Evolutionary conservation across 805 yeast genomes (phyloP), one percentile per base, ranked within the genome.

Genomic region (Candida dajiaensis): DNA sequence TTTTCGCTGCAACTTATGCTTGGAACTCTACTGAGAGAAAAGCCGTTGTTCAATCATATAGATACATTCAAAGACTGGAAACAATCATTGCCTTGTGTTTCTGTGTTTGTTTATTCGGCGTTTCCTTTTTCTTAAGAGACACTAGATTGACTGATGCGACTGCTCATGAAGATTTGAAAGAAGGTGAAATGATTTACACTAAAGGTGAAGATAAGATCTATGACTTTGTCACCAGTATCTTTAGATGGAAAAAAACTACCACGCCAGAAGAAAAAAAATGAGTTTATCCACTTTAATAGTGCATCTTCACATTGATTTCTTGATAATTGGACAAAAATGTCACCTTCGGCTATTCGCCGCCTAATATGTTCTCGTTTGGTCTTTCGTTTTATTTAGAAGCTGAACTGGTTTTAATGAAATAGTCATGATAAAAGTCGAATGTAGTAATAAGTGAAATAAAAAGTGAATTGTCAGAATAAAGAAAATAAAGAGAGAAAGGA

Each of bases 11-110:
- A 3, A 55, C 55, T 0, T 71, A 81, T 56, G 60, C 78, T 2
- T 80, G 86, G 85, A 89, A 81, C 2, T 69, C 86, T 1, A 77
- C 82, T 16, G 77, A 72, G 49, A 76, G 92, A 64, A 59, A 58
- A 3, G 82, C 77, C 3, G 70, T 81, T 43, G 83, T 81, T 3
- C 63, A 58, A 41, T 74, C 85, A 2, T 85, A 84, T 61, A 74
- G 73, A 47, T 66, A 79, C 47, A 72, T 80, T 42, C 90, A 84
- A 64, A 71, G 72, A 55, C 59, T 79, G 45, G 74, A 82, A 61
- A 72, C 81, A 46, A 65, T 76, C 43, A 71, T 77, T 38, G 85
- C 83, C 16, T 44, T 68, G 22, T 70, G 76, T 45, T 69, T 82
- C 55, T 70, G 78, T 60, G 67, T 77, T 42, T 73, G 80, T 16